These are phyloP conservation scores for Daldinia sp. DNA, from an alignment of 2,329 filamentous ascomycete genomes.

Conservation along the genomic window DNA sequence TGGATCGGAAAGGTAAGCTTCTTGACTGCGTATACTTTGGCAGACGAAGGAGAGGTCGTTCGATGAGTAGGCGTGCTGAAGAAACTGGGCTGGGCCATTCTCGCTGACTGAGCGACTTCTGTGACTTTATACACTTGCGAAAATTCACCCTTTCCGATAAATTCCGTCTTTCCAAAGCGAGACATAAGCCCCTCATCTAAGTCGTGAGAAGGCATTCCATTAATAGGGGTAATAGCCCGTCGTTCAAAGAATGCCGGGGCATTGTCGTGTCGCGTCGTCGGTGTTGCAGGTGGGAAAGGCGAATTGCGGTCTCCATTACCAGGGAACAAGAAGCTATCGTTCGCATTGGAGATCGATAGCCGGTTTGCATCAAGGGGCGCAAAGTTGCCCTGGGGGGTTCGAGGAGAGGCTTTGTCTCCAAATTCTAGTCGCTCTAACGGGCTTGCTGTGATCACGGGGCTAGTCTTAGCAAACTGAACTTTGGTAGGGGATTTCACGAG, in stretches of 20 bases:
- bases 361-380: constrained; percentile 82
- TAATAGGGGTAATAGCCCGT: constrained; percentile 73
- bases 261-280: constrained; percentile 70
- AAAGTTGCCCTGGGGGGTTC: constrained; percentile 79
- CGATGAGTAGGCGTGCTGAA: constrained; percentile 58
- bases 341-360: constrained; percentile 78
- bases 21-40: constrained; percentile 87
- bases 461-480: constrained; percentile 61
- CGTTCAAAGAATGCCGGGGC: constrained; percentile 65
- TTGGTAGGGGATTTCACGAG: constrained; percentile 48
- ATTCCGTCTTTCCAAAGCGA: constrained; percentile 82
- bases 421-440: constrained; percentile 65
- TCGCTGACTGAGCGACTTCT: constrained; percentile 48
- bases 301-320: constrained; percentile 45
- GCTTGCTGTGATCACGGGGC: constrained; percentile 63
- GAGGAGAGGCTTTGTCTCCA: constrained; percentile 65
- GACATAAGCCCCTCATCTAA: constrained; percentile 77
- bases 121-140: constrained; percentile 89
- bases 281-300: constrained; percentile 78
- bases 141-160: constrained; percentile 89
- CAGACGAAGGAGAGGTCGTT: constrained; percentile 62
- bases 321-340: constrained; percentile 51
- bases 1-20: constrained; percentile 84
- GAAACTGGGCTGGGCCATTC: constrained; percentile 53
- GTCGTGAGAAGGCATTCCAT: constrained; percentile 73